Conservation (phyloP, 805 yeast species). For the Kluyveromyces aestuarii region DNA sequence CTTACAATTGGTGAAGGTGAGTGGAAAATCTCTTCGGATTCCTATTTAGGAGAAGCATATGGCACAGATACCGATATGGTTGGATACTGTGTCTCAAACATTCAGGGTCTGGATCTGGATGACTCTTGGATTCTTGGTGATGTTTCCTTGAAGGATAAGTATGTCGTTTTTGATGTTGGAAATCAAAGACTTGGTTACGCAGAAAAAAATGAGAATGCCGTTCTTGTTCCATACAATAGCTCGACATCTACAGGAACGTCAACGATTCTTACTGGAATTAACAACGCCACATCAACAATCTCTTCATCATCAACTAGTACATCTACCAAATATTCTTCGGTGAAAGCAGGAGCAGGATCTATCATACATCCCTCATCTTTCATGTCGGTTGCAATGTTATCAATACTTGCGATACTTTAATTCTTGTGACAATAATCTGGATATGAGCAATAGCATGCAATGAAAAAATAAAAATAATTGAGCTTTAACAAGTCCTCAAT, state of each 20-base stretch:
- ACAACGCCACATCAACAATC: neutral
- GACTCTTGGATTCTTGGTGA: constrained; percentile 57
- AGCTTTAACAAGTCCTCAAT: too few species aligned
- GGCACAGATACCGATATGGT: constrained; percentile 25
- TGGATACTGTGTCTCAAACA: constrained; percentile 55
- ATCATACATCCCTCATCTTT: neutral
- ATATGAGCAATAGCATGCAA: too few species aligned
- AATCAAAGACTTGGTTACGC: constrained; percentile 46
- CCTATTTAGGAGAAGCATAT: constrained; percentile 44
- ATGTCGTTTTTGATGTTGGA: constrained; percentile 49
- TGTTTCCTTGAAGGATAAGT: constrained; percentile 46
- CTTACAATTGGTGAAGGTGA: constrained; percentile 36
- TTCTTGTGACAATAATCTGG: too few species aligned
- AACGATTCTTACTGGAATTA: neutral
- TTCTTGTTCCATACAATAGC: constrained; percentile 11
- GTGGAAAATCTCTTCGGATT: constrained; percentile 36
- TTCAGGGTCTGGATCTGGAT: constrained; percentile 42
- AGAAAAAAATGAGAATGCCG: constrained; percentile 28
- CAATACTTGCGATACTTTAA: neutral
- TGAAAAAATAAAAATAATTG: neutral
- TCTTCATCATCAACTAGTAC: constrained; percentile 3
- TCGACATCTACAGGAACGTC: neutral
- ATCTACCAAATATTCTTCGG: neutral
- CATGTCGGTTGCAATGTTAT: neutral
- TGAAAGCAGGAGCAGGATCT: neutral